Evolutionary conservation across 441 rosid genomes (phyloP).

Genomic region (Macaranga tanarius): DNA sequence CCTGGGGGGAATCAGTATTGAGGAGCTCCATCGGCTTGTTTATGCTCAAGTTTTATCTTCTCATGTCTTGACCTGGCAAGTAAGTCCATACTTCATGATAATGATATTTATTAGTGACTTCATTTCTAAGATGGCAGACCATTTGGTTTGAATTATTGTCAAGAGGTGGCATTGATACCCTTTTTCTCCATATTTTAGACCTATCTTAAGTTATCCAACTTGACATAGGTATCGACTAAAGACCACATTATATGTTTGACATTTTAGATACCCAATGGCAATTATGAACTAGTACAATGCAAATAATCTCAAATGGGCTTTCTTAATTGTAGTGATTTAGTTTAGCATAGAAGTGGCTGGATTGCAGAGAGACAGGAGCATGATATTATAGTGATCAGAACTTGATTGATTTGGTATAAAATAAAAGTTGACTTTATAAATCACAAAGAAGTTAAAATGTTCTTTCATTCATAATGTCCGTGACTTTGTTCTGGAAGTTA

Average conservation of each 20-base stretch:
- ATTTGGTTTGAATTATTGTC: neutral
- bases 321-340: neutral
- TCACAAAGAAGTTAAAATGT: constrained; percentile 4
- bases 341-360: neutral
- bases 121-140: constrained; percentile 13
- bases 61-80: constrained; percentile 95
- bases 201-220: neutral
- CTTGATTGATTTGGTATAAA: neutral
- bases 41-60: constrained; percentile 96
- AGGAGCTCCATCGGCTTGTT: constrained; percentile 85
- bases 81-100: constrained; percentile 34
- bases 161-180: neutral
- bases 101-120: neutral
- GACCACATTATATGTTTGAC: neutral
- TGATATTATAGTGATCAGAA: neutral
- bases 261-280: neutral
- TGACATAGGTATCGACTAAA: neutral
- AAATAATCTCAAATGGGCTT: neutral
- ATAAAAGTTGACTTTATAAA: neutral
- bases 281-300: neutral
- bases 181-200: neutral
- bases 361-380: neutral
- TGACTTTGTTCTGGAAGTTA: neutral
- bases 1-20: constrained; percentile 75
- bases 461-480: neutral